phyloP scores from a whole-genome alignment of 1,284 basidiomycete genomes.

The Sphagnurus paluster region DNA sequence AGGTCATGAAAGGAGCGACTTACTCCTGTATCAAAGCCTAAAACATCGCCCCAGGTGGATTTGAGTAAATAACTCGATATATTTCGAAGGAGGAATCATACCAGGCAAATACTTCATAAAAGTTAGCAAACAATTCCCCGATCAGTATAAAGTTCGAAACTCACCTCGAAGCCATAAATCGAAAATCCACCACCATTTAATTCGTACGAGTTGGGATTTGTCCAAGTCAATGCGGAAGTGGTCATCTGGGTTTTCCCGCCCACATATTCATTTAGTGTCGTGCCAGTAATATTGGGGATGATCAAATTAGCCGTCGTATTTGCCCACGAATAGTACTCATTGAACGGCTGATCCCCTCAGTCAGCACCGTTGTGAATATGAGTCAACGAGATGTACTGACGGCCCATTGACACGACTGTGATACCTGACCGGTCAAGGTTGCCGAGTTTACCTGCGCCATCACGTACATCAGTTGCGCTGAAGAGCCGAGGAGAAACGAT shows the following conservation, averaged over 20 bases:
- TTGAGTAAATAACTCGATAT: slow-evolving; percentile 1
- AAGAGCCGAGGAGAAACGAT: neutral
- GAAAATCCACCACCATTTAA: slow-evolving; percentile 42
- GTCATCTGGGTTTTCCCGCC: slow-evolving; percentile 69
- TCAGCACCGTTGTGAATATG: slow-evolving; percentile 17
- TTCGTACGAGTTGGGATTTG: slow-evolving; percentile 52
- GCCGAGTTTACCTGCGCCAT: slow-evolving; percentile 30
- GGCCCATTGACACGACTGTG: slow-evolving; percentile 72
- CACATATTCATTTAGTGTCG: slow-evolving; percentile 52
- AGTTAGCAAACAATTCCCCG: neutral
- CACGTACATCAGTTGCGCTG: neutral
- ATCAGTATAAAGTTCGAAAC: neutral
- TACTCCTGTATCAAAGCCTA: slow-evolving; percentile 48
- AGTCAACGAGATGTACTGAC: slow-evolving; percentile 39
- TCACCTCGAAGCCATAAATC: slow-evolving; percentile 56
- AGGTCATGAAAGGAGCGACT: slow-evolving; percentile 13
- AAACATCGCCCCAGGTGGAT: neutral
- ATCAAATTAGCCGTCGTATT: slow-evolving; percentile 48
- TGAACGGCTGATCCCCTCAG: slow-evolving; percentile 50
- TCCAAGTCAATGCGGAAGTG: slow-evolving; percentile 53
- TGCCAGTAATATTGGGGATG: slow-evolving; percentile 47
- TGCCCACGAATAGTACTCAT: slow-evolving; percentile 52
- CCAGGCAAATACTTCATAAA: slow-evolving; percentile 45
- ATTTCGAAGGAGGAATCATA: slow-evolving; percentile 15
- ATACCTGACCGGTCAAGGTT: slow-evolving; percentile 51